Percentiles rank a stretch among this genome's conserved stretches.
Conservation (phyloP, 129 eudicot genomes). For the Kitagawia praeruptora region DNA sequence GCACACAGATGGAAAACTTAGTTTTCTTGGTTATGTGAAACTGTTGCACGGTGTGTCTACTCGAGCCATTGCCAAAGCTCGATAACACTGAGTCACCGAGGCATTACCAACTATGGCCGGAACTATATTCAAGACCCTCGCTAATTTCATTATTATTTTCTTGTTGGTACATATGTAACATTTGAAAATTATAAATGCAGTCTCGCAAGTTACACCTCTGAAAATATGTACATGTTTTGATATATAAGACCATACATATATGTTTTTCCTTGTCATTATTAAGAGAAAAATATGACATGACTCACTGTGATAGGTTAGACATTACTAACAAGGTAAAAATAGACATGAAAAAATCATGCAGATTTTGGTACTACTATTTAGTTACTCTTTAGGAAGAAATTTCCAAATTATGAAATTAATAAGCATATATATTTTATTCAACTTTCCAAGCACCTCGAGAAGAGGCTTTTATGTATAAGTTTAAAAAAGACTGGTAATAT, state of each 20-base stretch:
- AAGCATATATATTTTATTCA: no score
- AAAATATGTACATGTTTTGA: not conserved
- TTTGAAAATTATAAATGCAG: not conserved
- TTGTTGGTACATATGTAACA: not conserved
- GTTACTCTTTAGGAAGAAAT: no score
- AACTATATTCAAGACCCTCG: not conserved
- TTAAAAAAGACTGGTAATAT: not conserved
- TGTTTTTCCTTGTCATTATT: no score
- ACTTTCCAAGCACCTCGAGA: not conserved
- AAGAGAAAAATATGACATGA: no score
- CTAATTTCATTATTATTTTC: not conserved
- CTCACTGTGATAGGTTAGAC: no score
- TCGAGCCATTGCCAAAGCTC: slow-evolving; percentile 62
- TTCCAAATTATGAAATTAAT: no score
- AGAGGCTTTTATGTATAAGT: not conserved
- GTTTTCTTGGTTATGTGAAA: slow-evolving; percentile 90
- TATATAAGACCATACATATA: not conserved
- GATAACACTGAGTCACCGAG: slow-evolving; percentile 19
- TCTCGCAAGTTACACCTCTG: not conserved
- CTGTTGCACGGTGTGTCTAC: slow-evolving; percentile 78
- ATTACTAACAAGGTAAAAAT: no score
- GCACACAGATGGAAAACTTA: slow-evolving; percentile 92
- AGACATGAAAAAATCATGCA: no score
- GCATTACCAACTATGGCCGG: not conserved
- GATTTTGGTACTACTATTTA: no score